phyloP scores from a whole-genome alignment of 108 stramenopile genomes.

The Chaetoceros tenuissimus region DNA sequence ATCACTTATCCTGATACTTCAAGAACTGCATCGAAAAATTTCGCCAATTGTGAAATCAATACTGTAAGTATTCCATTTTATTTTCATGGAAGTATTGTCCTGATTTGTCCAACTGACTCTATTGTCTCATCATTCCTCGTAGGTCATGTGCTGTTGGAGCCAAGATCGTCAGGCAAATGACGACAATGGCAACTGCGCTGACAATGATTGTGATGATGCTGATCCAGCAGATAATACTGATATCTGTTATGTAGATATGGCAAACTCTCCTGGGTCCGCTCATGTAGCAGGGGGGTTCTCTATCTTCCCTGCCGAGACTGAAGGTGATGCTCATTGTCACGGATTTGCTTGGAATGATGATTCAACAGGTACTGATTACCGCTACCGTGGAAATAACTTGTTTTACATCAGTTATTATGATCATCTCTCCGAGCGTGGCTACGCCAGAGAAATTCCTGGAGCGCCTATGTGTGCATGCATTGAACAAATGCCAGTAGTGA shows the following conservation, averaged over 20 bases:
- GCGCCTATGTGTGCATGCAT: slow-evolving; percentile 41
- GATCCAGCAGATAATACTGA: no score
- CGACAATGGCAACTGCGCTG: slow-evolving; percentile 43
- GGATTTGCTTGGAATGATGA: slow-evolving; percentile 36
- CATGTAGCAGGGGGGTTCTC: no score
- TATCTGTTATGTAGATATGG: slow-evolving; percentile 31
- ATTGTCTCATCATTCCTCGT: no score
- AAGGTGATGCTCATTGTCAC: slow-evolving; percentile 44
- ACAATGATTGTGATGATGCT: slow-evolving; percentile 30
- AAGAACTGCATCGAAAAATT: no score
- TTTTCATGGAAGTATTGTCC: no score
- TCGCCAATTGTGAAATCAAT: no score
- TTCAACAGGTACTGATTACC: background rate
- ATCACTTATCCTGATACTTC: no score
- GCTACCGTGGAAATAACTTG: slow-evolving; percentile 29
- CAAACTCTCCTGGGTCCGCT: slow-evolving; percentile 2
- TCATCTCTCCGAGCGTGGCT: slow-evolving; percentile 44
- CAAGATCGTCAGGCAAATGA: slow-evolving; percentile 49
- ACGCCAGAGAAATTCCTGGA: slow-evolving; percentile 32
- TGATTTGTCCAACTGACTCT: no score
- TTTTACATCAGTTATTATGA: slow-evolving; percentile 50
- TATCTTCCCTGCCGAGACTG: slow-evolving; percentile 25
- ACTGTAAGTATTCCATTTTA: no score
- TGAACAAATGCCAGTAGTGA: slow-evolving; percentile 44
- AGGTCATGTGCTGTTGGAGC: slow-evolving; percentile 42